Evolutionary conservation across 2,329 filamentous ascomycete genomes (phyloP).

Genomic region (Alternaria sp.): DNA sequence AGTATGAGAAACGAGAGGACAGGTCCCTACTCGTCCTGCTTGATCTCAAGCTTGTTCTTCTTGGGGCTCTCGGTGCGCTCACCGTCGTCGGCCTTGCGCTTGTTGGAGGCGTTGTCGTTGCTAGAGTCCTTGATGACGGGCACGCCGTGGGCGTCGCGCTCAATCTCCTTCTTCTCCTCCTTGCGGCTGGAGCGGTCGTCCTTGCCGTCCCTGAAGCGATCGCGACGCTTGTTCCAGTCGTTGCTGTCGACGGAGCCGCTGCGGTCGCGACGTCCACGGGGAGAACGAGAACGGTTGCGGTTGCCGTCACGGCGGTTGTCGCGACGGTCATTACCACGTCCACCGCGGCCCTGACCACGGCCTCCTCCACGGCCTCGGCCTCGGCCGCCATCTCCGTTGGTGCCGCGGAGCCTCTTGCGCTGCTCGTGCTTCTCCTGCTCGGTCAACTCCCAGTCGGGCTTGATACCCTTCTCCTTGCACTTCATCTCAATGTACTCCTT

Average conservation of each 20-base stretch:
- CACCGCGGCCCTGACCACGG: slow-evolving; percentile 36
- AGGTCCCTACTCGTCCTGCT: slow-evolving; percentile 36
- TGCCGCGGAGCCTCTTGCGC: slow-evolving; percentile 16
- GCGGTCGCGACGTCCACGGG: slow-evolving; percentile 33
- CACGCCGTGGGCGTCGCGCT: slow-evolving; percentile 35
- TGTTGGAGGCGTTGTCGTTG: slow-evolving; percentile 29
- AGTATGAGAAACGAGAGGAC: background rate
- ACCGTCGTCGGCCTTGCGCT: slow-evolving; percentile 42
- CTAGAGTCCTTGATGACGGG: slow-evolving; percentile 34
- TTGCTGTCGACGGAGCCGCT: slow-evolving; percentile 29
- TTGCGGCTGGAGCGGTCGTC: slow-evolving; percentile 28
- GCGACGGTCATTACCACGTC: slow-evolving; percentile 24
- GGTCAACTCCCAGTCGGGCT: slow-evolving; percentile 49
- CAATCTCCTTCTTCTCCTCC: slow-evolving; percentile 30
- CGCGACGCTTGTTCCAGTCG: slow-evolving; percentile 40
- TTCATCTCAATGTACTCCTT: slow-evolving; percentile 73
- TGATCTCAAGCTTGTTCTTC: slow-evolving; percentile 46
- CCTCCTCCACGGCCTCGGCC: slow-evolving; percentile 39
- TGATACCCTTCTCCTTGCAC: slow-evolving; percentile 54
- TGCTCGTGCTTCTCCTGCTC: slow-evolving; percentile 23
- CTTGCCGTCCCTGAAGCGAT: slow-evolving; percentile 45
- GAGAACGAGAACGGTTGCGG: slow-evolving; percentile 28
- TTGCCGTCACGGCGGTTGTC: slow-evolving; percentile 31
- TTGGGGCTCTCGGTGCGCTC: slow-evolving; percentile 28
- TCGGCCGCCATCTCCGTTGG: slow-evolving; percentile 39